Evolutionary conservation across 192 early-diverging fungal species (phyloP), one percentile per base, ranked within the genome.

Genomic region (Pilaira anomala): DNA sequence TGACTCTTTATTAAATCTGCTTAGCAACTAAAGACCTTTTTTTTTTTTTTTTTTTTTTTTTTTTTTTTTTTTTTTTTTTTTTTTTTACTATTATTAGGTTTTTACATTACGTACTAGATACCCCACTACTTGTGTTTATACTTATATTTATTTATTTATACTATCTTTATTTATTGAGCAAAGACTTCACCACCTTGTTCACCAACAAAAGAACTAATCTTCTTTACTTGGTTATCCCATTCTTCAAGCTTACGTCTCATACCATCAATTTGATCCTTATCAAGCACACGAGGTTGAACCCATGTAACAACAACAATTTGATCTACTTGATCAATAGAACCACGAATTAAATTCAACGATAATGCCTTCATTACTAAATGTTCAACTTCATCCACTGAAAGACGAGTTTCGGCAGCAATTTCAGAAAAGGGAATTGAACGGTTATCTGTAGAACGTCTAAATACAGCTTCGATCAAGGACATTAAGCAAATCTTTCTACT

Each of bases 341-440:
- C 97, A 57, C 85, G 83, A 70, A 99, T 91, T 62, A 99, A 71
- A 0, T 91, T 93, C 53, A 99, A 80, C 48, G 91, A 90, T 67
- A 99, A 73, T 12, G 94, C 96, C 80, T 96, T 96, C 97, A 99
- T 99, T 22, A 98, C 88, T 67, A 99, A 70, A 69, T 96, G 93
- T 82, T 99, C 97, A 9, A 97, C 96, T 72, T 96, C 91, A 36
- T 92, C 88, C 22, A 84, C 40, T 1, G 83, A 71, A 42, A 96
- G 76, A 41, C 84, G 80, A 2, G 91, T 95, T 71, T 95, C 93
- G 2, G 85, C 75, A 5, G 95, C 88, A 68, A 99, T 90, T 3
- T 75, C 82, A 4, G 65, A 65, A 76, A 99, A 99, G 5, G 90
- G 74, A 52, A 98, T 88, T 1, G 78, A 76, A 16, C 93, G 79